These are phyloP conservation scores for Clarireedia paspali DNA, from an alignment of 2,329 filamentous ascomycete species.

Conservation along the genomic window DNA sequence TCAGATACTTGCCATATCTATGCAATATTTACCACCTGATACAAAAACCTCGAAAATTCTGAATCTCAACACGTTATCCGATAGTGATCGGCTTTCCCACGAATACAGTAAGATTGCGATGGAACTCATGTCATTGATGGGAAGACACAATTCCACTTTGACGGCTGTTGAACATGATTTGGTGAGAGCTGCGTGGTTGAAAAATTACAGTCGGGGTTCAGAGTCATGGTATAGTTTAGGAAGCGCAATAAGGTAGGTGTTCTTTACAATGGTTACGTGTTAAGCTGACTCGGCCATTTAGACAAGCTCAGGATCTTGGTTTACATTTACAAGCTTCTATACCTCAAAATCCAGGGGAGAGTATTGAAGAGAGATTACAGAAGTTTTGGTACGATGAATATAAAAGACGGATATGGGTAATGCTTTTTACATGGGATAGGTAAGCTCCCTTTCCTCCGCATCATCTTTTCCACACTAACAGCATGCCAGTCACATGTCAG, in stretches of 20 bases:
- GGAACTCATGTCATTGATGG: slow-evolving; percentile 11
- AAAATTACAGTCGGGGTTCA: slow-evolving; percentile 12
- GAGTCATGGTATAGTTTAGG: slow-evolving; percentile 13
- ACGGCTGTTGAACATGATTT: slow-evolving; percentile 12
- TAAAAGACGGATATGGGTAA: slow-evolving; percentile 9
- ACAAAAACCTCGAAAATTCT: slow-evolving; percentile 1
- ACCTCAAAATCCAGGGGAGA: background rate
- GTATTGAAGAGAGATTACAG: background rate
- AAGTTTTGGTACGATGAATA: slow-evolving; percentile 13
- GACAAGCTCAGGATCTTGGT: slow-evolving; percentile 11
- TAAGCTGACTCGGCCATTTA: background rate
- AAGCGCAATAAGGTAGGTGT: slow-evolving; percentile 6
- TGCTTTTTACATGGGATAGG: slow-evolving; percentile 12
- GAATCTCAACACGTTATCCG: background rate
- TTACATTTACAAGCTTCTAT: slow-evolving; percentile 7
- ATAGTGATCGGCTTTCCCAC: slow-evolving; percentile 6
- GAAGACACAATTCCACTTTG: slow-evolving; percentile 7
- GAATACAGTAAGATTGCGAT: slow-evolving; percentile 11
- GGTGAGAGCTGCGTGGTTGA: slow-evolving; percentile 11
- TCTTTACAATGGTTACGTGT: background rate
- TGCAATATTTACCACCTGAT: slow-evolving; percentile 9
- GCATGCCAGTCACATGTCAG: slow-evolving; percentile 7
- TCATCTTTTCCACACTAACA: background rate
- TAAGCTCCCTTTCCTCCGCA: background rate
- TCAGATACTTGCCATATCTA: slow-evolving; percentile 11